Percentiles rank a stretch among this genome's conserved stretches.
Conservation (phyloP, 345 rosid genomes). For the Schrenkiella parvula region DNA sequence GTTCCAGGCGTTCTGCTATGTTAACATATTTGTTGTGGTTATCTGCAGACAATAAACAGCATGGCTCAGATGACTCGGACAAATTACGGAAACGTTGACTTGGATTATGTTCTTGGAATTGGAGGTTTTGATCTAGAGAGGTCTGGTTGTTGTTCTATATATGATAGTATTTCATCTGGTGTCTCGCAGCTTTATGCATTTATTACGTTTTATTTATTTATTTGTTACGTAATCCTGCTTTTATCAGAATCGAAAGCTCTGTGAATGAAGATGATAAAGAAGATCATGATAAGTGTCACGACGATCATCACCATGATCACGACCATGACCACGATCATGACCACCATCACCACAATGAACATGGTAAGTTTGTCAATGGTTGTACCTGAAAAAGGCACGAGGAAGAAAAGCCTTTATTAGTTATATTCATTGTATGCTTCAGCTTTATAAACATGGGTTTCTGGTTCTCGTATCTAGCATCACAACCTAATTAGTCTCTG, state of each 20-base stretch:
- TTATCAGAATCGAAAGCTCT: slow-evolving; percentile 73
- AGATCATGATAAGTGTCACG: slow-evolving; percentile 48
- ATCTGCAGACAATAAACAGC: slow-evolving; percentile 60
- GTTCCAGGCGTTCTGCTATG: slow-evolving; percentile 5
- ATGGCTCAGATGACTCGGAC: slow-evolving; percentile 79
- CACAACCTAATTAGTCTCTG: slow-evolving; percentile 8
- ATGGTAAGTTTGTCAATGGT: slow-evolving; percentile 44
- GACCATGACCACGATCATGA: slow-evolving; percentile 50
- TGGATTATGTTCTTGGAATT: slow-evolving; percentile 95
- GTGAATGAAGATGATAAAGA: slow-evolving; percentile 53
- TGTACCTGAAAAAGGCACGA: neutral
- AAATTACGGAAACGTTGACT: slow-evolving; percentile 81
- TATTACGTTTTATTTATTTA: neutral
- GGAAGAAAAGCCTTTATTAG: neutral
- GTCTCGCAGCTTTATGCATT: slow-evolving; percentile 11
- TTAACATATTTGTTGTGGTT: slow-evolving; percentile 12
- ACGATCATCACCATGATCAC: slow-evolving; percentile 36
- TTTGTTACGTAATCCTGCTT: neutral
- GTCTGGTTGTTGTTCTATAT: slow-evolving; percentile 37
- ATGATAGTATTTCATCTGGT: slow-evolving; percentile 5
- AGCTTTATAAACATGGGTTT: neutral
- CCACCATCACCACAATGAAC: slow-evolving; percentile 57
- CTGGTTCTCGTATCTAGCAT: neutral
- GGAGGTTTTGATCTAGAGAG: slow-evolving; percentile 98
- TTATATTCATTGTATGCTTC: neutral